Base-by-base conservation (phyloP, 2,329 filamentous ascomycete genomes). In the Aspergillus sergii region DNA sequence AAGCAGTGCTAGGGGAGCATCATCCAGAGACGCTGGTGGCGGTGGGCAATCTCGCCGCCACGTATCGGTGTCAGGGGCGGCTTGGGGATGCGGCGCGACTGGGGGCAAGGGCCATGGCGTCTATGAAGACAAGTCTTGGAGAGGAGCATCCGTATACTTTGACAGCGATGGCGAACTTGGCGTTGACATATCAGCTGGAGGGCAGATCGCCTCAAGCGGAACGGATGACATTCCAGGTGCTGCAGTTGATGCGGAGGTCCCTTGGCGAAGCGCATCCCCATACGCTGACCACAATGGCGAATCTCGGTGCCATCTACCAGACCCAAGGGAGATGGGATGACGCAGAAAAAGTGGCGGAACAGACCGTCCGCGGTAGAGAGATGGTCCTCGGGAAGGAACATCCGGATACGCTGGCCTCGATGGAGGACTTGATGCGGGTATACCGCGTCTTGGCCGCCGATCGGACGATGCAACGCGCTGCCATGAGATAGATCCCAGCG, bases 131-230 rank as follows among this genome's bases (percentile, higher is more conserved):
- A 28, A 28, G 16, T 19, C 30, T 62, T 21, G 63, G 60, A 1
- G 57, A 57, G 4, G 41, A 36, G 4, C 60, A 62, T 30, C 63
- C 63, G 1, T 21, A 43, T 5, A 62, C 56, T 3, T 11, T 64
- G 26, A 64, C 63, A 10, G 56, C 63, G n/a, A 64, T 64, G 57
- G 63, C 63, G 0, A 57, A 64, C 23, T 26, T 62, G 16, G 63
- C 60, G 4, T 32, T 62, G 63, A 57, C 57, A 3, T 62, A 62
- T 36, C 63, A 64, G 39, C 28, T 41, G 12, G 55, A 64, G n/a
- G 62, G 62, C 1, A 46, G 19, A 11, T 51, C 57, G 2, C 28
- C 12, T 6, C 34, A 53, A 7, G 62, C 62, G 4, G 62, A 64
- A n/a, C 53, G 12, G 7, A 34, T 64, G 23, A 61, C 58, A 3